Evolutionary conservation across 106 monocot species (phyloP), one percentile per base, ranked within the genome.

Genomic region (Cymbidium sinense): DNA sequence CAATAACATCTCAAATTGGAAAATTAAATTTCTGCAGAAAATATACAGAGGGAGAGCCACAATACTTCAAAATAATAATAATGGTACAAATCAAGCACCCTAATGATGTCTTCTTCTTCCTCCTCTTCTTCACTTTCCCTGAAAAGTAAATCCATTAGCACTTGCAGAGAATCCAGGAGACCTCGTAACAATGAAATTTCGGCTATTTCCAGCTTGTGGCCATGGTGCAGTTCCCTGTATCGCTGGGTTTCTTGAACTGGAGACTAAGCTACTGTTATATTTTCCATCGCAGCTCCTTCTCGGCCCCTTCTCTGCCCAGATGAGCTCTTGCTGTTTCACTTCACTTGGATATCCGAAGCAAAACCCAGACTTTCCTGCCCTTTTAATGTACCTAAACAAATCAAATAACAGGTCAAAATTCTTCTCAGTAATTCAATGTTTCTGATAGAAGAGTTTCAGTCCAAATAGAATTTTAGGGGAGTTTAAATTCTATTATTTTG

Each of bases 231-330:
- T 50, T 19, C 34, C 74, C 0, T 37, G 50, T 34, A 20, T 79
- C n/a, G 28, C 20, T 0, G 73, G 64, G 77, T 43, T 77, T 73
- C 64, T n/a, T 4, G 82, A 82, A 12, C 75, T 61, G 1, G 82
- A 36, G 25, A 31, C 70, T 10, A 70, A 21, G 17, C 17, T 6
- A 28, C 81, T 76, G 30, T 20, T 78, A 11, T 64, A 34, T 50
- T 76, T 75, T 43, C 75, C 51, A 36, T 82, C 30, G 21, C 86
- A 81, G 1, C 89, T 86, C 77, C 2, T 47, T 47, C 83, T 50
- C n/a, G 89, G 79, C 0, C 89, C 89, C 75, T 90, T 90, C 78
- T 90, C 89, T 0, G 89, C 89, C 89, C 89, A 90, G 12, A 78
- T 82, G 36, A 87, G 80, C 83, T 90, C 89, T 30, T 87, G 89